phyloP scores from a whole-genome alignment of 2,329 filamentous ascomycete species.

The Bipolaris zeicola region DNA sequence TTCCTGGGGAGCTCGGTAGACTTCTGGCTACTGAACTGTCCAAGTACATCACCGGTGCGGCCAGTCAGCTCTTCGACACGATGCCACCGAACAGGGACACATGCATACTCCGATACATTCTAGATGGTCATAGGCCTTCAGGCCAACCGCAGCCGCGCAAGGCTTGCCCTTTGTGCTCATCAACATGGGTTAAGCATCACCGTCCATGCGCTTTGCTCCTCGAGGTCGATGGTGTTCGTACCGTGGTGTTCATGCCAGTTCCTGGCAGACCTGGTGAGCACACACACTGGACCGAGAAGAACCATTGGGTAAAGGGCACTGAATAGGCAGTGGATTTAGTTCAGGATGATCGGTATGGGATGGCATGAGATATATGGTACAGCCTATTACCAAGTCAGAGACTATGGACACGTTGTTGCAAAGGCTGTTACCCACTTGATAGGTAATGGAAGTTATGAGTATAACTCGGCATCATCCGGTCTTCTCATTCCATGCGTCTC shows the following conservation, averaged over 20 bases:
- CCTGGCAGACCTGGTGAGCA: not conserved
- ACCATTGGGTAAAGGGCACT: conserved; percentile 11
- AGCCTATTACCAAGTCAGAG: not conserved
- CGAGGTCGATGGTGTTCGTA: conserved; percentile 13
- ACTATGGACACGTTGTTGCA: not conserved
- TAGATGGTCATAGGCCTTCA: conserved; percentile 10
- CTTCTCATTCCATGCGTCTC: conserved; percentile 7
- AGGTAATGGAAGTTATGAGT: conserved; percentile 1
- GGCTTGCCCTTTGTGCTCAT: conserved; percentile 16
- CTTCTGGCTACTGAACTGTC: conserved; percentile 9
- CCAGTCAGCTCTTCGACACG: not conserved
- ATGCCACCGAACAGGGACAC: conserved; percentile 11
- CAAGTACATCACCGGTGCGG: conserved; percentile 2
- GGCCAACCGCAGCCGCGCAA: conserved; percentile 8
- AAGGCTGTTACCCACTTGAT: not conserved
- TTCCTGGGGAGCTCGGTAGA: conserved; percentile 6
- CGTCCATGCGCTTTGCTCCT: conserved; percentile 22
- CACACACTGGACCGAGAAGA: conserved; percentile 8
- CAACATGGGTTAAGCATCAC: not conserved
- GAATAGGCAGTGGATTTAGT: not conserved
- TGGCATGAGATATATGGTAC: not conserved
- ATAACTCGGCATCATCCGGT: conserved; percentile 13
- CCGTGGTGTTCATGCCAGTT: conserved; percentile 22
- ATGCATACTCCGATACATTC: conserved; percentile 16
- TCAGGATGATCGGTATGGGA: not conserved